A percentile compares a stretch with the other conserved stretches of the same genome.
These are phyloP conservation scores for Nakazawaea populi DNA, from an alignment of 805 yeast species.

Conservation along the genomic window DNA sequence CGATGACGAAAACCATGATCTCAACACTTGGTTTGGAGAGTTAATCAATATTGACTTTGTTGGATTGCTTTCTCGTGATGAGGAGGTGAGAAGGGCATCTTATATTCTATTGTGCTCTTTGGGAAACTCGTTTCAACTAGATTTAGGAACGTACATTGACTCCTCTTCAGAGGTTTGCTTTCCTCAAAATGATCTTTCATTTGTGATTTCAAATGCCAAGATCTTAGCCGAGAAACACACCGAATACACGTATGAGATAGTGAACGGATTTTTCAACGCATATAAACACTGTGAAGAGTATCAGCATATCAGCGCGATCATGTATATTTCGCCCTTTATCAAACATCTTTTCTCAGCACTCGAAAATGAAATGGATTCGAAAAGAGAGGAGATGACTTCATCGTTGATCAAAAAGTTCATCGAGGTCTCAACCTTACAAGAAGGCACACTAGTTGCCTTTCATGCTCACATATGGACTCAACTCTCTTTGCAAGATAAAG, in stretches of 20 bases:
- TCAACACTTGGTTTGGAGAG: slow-evolving; percentile 47
- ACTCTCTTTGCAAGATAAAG: slow-evolving; percentile 53
- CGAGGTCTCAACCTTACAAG: slow-evolving; percentile 45
- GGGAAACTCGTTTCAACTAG: slow-evolving; percentile 52
- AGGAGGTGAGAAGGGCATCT: slow-evolving; percentile 56
- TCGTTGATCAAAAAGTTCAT: slow-evolving; percentile 59
- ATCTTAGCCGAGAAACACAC: slow-evolving; percentile 56
- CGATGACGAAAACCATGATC: slow-evolving; percentile 20
- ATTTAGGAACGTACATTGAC: slow-evolving; percentile 50
- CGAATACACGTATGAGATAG: slow-evolving; percentile 51
- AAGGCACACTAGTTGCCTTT: slow-evolving; percentile 44
- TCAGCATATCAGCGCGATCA: slow-evolving; percentile 34
- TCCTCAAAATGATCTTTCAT: slow-evolving; percentile 61
- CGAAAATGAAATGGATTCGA: slow-evolving; percentile 33
- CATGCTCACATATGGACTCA: slow-evolving; percentile 63
- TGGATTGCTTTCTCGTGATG: slow-evolving; percentile 57
- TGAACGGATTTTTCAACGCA: slow-evolving; percentile 44
- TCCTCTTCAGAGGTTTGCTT: slow-evolving; percentile 56
- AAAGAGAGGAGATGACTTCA: slow-evolving; percentile 39
- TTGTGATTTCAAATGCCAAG: slow-evolving; percentile 50
- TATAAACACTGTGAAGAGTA: slow-evolving; percentile 32
- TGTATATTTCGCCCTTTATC: slow-evolving; percentile 70
- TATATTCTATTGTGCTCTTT: slow-evolving; percentile 58
- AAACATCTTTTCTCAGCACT: slow-evolving; percentile 57
- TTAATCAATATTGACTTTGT: slow-evolving; percentile 59